Evolutionary conservation across 75 land plant species (phyloP), one percentile per base, ranked within the genome.

Genomic region (Cunninghamia lanceolata): DNA sequence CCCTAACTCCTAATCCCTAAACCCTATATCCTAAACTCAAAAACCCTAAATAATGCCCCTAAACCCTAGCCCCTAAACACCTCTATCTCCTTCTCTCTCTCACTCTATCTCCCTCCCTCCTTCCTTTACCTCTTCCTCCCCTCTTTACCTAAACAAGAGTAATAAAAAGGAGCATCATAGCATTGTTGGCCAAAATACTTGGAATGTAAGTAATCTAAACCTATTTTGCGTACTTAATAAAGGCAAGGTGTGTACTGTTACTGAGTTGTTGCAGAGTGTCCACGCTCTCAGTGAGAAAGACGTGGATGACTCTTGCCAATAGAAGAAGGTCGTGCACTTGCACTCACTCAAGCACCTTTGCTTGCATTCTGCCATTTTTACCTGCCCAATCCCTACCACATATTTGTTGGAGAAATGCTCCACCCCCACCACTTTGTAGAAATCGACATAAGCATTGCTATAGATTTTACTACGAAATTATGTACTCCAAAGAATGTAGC

Each of bases 271-370:
- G 68, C 16, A 89, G 73, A 32, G 91, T 91, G 54, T 83, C 88
- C 63, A 90, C 34, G 25, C 84, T 87, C 66, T 90, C 79, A 7
- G 88, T 91, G 16, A 89, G 39, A 87, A 89, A 91, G 88, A 93
- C 35, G 47, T 87, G 3, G 90, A 90, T 3, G 78, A 30, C 76
- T 50, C 84, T 53, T 68, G 25, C 76, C 85, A 63, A 82, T 92
- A 92, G 82, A 94, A 89, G 59, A 89, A 91, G 16, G 90, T 93
- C 83, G 87, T 46, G 52, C 95, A 94, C 84, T 86, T 85, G 85
- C 95, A 94, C 14, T 92, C 91, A 32, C 1, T 19, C 70, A 35
- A 84, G 54, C 95, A 94, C 46, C 88, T 88, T 14, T 50, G 25
- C 76, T 40, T 52, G 77, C 94, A 94, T 21, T 86, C 90, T 2